Percentiles rank a stretch among this genome's conserved stretches.
Evolutionary conservation across 805 yeast genomes (phyloP).

Genomic region (Cyberlindnera sargentensis): DNA sequence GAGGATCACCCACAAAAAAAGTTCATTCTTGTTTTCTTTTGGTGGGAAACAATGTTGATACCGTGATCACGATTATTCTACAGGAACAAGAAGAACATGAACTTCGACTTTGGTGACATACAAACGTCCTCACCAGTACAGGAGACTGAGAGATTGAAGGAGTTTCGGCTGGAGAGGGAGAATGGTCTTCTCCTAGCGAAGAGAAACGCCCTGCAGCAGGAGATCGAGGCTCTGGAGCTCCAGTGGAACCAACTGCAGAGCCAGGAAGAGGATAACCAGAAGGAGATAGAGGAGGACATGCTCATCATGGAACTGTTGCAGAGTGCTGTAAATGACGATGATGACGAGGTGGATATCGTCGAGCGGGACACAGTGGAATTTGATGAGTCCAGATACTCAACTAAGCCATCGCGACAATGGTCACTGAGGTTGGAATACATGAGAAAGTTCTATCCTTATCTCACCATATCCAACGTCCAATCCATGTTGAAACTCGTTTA

Average conservation of each 20-base stretch:
- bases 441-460: conserved; percentile 18
- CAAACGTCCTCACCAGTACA: conserved; percentile 16
- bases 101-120: background rate
- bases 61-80: too few relatives aligned
- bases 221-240: conserved; percentile 14
- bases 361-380: conserved; percentile 5
- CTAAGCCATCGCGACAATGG: conserved; percentile 21
- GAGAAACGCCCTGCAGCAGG: conserved; percentile 9
- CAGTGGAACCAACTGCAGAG: conserved; percentile 17
- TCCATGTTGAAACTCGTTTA: conserved; percentile 15
- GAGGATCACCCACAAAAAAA: too few relatives aligned
- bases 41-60: too few relatives aligned
- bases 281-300: conserved; percentile 5
- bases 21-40: too few relatives aligned
- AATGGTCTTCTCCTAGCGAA: conserved; percentile 5
- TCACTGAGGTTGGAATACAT: conserved; percentile 15
- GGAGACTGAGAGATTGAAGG: conserved; percentile 9
- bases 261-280: conserved; percentile 3
- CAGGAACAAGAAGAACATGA: background rate
- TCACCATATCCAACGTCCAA: conserved; percentile 6
- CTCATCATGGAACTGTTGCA: conserved; percentile 9
- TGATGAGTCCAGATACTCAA: conserved; percentile 10
- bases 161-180: conserved; percentile 11
- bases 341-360: conserved; percentile 1
- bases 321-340: background rate